A percentile compares a stretch with the other conserved stretches of the same genome.
These are phyloP conservation scores for Saturnispora zaruensis DNA, from an alignment of 805 yeast genomes.

Conservation along the genomic window DNA sequence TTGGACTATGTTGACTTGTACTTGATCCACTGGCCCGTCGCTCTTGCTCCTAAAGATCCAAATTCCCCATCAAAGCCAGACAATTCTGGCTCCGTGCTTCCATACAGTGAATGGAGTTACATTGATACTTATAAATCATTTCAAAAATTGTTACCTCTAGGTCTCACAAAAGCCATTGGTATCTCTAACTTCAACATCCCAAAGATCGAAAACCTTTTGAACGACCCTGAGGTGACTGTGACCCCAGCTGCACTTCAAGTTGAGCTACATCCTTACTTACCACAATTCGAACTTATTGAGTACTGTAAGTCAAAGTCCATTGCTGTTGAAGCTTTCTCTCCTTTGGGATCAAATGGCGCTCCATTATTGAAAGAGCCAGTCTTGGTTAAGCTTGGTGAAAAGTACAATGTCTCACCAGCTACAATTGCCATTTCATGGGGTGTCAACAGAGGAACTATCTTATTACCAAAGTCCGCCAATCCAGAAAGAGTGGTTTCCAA, in stretches of 20 bases:
- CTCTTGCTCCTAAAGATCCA: constrained; percentile 32
- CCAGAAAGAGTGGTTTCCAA: constrained; percentile 30
- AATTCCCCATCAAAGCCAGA: constrained; percentile 29
- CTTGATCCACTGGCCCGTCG: constrained; percentile 60
- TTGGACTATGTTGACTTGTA: constrained; percentile 58
- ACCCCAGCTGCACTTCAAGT: constrained; percentile 69
- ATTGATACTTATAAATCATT: constrained; percentile 57
- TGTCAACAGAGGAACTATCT: constrained; percentile 39
- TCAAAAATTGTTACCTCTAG: constrained; percentile 49
- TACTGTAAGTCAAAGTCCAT: constrained; percentile 47
- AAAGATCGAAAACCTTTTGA: constrained; percentile 44
- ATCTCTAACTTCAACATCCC: constrained; percentile 64
- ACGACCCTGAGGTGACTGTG: constrained; percentile 38
- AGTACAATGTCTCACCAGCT: constrained; percentile 38
- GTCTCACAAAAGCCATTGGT: constrained; percentile 60
- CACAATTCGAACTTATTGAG: constrained; percentile 52
- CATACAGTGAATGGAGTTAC: constrained; percentile 28
- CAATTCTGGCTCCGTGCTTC: constrained; percentile 30
- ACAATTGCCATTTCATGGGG: constrained; percentile 51
- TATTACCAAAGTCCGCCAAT: constrained; percentile 32
- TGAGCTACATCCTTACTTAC: constrained; percentile 67
- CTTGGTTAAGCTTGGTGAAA: constrained; percentile 37
- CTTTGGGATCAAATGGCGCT: constrained; percentile 56
- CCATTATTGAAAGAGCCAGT: constrained; percentile 41
- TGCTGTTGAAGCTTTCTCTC: constrained; percentile 67